A percentile compares a stretch with the other conserved stretches of the same genome.
Evolutionary conservation across 2,329 filamentous ascomycete species (phyloP).

Genomic region (Claviceps arundinis): DNA sequence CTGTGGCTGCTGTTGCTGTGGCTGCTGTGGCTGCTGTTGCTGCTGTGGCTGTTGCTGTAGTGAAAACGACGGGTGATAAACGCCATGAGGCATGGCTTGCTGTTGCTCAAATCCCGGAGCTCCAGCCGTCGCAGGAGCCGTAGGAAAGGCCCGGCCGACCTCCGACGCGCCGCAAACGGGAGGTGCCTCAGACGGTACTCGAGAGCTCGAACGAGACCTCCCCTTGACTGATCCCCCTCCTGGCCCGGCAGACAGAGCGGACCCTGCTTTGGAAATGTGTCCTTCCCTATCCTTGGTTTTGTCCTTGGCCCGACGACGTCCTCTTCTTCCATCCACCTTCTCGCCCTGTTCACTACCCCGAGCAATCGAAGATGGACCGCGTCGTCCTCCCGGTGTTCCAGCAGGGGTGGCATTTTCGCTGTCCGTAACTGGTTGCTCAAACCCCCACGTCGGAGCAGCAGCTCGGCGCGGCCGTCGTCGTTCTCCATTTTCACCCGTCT

Average conservation of each 20-base stretch:
- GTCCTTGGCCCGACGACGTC: conserved; percentile 26
- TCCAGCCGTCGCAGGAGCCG: conserved; percentile 2
- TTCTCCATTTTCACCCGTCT: conserved; percentile 46
- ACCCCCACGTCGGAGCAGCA: conserved; percentile 59
- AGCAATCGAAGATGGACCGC: conserved; percentile 18
- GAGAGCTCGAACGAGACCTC: conserved; percentile 42
- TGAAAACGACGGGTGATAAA: conserved; percentile 28
- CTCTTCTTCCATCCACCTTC: conserved; percentile 28
- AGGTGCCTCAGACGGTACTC: conserved; percentile 24
- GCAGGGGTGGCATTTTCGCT: conserved; percentile 44
- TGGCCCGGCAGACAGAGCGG: conserved; percentile 34
- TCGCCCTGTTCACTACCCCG: conserved; percentile 30
- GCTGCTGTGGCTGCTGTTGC: background rate
- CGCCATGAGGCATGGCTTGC: conserved; percentile 20
- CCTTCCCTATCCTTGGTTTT: conserved; percentile 24
- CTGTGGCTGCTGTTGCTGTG: conserved; percentile 4
- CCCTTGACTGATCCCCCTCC: conserved; percentile 24
- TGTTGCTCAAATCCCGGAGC: conserved; percentile 31
- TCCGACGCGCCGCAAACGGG: background rate
- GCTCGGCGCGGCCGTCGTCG: conserved; percentile 48
- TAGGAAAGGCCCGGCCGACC: background rate
- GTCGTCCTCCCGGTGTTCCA: conserved; percentile 44
- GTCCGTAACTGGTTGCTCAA: conserved; percentile 45
- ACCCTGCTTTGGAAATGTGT: conserved; percentile 26
- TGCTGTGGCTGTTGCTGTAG: background rate